Evolutionary conservation across 805 yeast species (phyloP).

Genomic region (Brettanomyces sp.): DNA sequence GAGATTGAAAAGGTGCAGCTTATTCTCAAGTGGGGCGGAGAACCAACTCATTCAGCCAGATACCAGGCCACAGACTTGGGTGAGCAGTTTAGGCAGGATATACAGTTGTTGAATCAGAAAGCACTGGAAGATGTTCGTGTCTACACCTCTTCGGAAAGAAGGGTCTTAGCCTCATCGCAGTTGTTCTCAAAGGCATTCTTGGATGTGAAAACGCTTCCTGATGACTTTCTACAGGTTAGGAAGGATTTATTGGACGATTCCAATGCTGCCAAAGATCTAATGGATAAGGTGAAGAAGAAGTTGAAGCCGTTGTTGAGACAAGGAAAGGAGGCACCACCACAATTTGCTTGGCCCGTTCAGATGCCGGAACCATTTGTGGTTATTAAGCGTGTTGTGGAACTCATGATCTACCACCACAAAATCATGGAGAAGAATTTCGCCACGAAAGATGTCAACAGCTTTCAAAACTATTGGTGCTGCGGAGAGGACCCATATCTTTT

Average conservation of each 20-base stretch:
- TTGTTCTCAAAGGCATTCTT: constrained; percentile 69
- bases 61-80: constrained; percentile 94
- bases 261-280: constrained; percentile 94
- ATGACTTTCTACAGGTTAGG: constrained; percentile 70
- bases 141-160: constrained; percentile 86
- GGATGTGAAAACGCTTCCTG: constrained; percentile 62
- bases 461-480: constrained; percentile 90
- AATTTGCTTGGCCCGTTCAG: constrained; percentile 97
- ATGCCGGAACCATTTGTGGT: constrained; percentile 97
- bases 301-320: constrained; percentile 88
- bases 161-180: constrained; percentile 90
- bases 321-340: constrained; percentile 95
- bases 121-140: constrained; percentile 80
- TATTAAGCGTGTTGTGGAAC: constrained; percentile 85
- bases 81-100: constrained; percentile 89
- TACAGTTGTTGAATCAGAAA: constrained; percentile 73
- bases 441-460: constrained; percentile 50
- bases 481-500: constrained; percentile 88
- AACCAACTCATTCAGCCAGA: constrained; percentile 95
- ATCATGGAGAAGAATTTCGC: constrained; percentile 77
- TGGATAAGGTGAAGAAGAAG: constrained; percentile 97
- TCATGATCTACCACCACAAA: constrained; percentile 84
- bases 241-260: constrained; percentile 92
- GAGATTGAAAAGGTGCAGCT: constrained; percentile 92
- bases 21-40: constrained; percentile 98